Percentiles rank a stretch among this genome's conserved stretches.
These are phyloP conservation scores for Fusarium abutilonis DNA, from an alignment of 2,329 filamentous ascomycete species.

Conservation along the genomic window DNA sequence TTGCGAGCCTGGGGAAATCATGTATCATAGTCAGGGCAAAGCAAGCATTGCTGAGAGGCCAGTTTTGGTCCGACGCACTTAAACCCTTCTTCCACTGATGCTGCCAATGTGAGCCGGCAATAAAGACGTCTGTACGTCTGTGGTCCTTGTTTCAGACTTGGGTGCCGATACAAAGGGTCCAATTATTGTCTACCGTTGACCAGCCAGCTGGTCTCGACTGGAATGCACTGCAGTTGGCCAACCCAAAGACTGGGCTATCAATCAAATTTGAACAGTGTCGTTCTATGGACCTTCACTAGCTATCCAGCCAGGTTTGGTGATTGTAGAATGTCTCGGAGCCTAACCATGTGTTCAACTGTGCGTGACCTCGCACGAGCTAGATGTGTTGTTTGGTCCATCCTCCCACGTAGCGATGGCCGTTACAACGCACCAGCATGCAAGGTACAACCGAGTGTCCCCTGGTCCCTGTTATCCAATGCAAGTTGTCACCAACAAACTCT, in stretches of 20 bases:
- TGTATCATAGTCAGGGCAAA: slow-evolving; percentile 45
- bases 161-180: slow-evolving; percentile 8
- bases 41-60: slow-evolving; percentile 50
- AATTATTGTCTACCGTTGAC: not conserved
- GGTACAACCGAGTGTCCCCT: not conserved
- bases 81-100: not conserved
- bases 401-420: not conserved
- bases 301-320: not conserved
- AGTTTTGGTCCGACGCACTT: slow-evolving; percentile 53
- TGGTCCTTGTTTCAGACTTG: not conserved
- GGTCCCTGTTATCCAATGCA: not conserved
- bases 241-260: not conserved
- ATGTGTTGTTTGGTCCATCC: not conserved
- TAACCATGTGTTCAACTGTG: not conserved
- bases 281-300: not conserved
- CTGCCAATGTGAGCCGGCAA: not conserved
- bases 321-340: not conserved
- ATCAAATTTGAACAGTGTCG: not conserved
- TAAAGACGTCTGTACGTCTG: slow-evolving; percentile 6
- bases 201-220: not conserved
- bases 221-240: not conserved
- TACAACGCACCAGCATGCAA: slow-evolving; percentile 5
- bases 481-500: not conserved
- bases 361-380: not conserved
- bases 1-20: slow-evolving; percentile 41